Evolutionary conservation across 768 basidiomycete genomes (phyloP).

Genomic region (Arthromyces matolae): DNA sequence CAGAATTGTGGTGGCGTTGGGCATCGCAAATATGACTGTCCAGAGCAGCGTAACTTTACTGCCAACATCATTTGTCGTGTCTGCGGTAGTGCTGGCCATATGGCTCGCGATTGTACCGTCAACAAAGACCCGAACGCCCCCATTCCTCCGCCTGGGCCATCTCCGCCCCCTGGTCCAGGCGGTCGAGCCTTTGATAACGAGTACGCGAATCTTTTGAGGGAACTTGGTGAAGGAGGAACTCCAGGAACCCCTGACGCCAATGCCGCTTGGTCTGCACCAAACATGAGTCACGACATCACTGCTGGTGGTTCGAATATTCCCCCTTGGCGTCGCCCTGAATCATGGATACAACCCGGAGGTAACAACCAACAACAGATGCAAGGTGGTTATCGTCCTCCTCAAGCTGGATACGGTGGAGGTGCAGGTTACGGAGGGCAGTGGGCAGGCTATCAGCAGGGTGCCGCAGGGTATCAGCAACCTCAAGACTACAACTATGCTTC

Average conservation of each 20-base stretch:
- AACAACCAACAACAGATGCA: conserved; percentile 43
- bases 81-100: conserved; percentile 97
- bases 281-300: conserved; percentile 60
- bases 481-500: conserved; percentile 85
- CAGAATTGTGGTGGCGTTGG: conserved; percentile 94
- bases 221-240: conserved; percentile 83
- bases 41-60: conserved; percentile 96
- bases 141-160: conserved; percentile 37
- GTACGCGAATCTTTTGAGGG: conserved; percentile 96
- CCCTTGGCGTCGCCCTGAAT: conserved; percentile 89
- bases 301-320: conserved; percentile 79
- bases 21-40: conserved; percentile 98
- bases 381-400: conserved; percentile 66
- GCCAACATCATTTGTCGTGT: conserved; percentile 99
- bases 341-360: conserved; percentile 64
- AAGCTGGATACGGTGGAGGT: conserved; percentile 47
- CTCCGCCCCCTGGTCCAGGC: conserved; percentile 52
- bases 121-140: conserved; percentile 84
- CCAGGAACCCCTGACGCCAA: conserved; percentile 48
- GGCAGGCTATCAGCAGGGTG: conserved; percentile 46
- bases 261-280: conserved; percentile 48
- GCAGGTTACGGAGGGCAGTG: conserved; percentile 46
- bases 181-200: conserved; percentile 91
- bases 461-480: conserved; percentile 44
- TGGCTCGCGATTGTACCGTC: conserved; percentile 97